Evolutionary conservation across 2,329 filamentous ascomycete genomes (phyloP).

Genomic region (Elsinoe australis): DNA sequence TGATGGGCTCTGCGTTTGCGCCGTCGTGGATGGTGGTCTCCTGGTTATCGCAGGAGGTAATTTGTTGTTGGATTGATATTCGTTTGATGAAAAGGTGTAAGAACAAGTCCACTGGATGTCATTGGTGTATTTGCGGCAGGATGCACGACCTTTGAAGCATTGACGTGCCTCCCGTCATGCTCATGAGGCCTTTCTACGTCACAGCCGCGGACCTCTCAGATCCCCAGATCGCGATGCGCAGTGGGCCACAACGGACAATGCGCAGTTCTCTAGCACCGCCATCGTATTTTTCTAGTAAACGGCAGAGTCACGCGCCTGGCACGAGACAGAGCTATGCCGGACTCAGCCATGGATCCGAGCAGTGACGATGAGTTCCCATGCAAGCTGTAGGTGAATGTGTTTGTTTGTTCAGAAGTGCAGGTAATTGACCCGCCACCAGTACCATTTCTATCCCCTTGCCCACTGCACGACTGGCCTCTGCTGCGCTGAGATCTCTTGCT

Average conservation of each 20-base stretch:
- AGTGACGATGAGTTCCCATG: slow-evolving; percentile 31
- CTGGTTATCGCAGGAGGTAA: too few species aligned
- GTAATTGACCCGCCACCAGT: slow-evolving; percentile 37
- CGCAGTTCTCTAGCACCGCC: too few species aligned
- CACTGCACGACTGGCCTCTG: slow-evolving; percentile 64
- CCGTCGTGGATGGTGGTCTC: not conserved
- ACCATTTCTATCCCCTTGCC: slow-evolving; percentile 75
- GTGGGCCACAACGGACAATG: not conserved
- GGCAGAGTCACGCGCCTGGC: slow-evolving; percentile 1
- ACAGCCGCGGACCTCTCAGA: not conserved
- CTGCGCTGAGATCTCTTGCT: slow-evolving; percentile 65
- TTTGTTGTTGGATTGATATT: too few species aligned
- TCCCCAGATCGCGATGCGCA: not conserved
- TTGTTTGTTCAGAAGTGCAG: not conserved
- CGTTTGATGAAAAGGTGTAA: too few species aligned
- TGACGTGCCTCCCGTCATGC: not conserved
- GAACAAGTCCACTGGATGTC: not conserved
- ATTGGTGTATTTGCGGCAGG: slow-evolving; percentile 1
- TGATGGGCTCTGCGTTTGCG: not conserved
- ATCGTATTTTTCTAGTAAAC: too few species aligned
- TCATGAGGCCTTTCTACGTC: not conserved
- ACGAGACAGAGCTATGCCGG: slow-evolving; percentile 3
- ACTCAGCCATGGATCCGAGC: not conserved
- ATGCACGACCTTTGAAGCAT: not conserved
- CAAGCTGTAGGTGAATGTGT: slow-evolving; percentile 30